Evolutionary conservation across 371 early-diverging fungal species (phyloP), one percentile per base, ranked within the genome.

Genomic region (Haplosporangium sp.): DNA sequence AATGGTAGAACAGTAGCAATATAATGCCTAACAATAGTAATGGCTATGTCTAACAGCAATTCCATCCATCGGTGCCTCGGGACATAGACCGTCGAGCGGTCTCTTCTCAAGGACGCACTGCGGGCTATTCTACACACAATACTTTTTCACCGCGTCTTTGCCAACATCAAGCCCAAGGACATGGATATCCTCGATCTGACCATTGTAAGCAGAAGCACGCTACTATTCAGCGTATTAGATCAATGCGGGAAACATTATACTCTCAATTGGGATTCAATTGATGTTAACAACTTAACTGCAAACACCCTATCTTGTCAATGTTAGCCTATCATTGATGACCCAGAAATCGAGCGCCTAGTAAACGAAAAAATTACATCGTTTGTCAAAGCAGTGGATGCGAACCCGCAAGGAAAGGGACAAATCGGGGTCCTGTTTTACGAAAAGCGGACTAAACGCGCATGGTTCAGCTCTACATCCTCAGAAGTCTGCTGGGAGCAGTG

Each of bases 401-500:
- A 81, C 12, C 80, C 77, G 8, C 81, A 82, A 47, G 75, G 73
- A 64, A 84, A 84, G 61, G 82, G 77, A 55, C 87, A 83, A 83
- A 83, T 92, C 8, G 90, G 92, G 6, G 81, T 96, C 18, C 83
- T 89, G 74, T 95, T 95, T 73, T 92, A 91, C 42, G 94, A 95
- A 62, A 91, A 93, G 62, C 83, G 91, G 62, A 81, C 91, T 41
- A 95, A 93, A 69, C 92, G 91, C 72, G 90, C 89, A 18, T 93
- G 94, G 95, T 95, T 93, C 62, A 86, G 89, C 63, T 94, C 88
- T 55, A 83, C 93, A 10, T 92, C 95, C 55, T 94, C 95, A 51
- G 90, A 91, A 43, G 90, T 94, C 6, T 92, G 95, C 71, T 96
- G 96, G 96, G 96, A 96, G 82, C 91, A 92, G 70, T 96, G 96